A percentile compares a stretch with the other conserved stretches of the same genome.
Conservation (phyloP, 148 eudicot species). For the Fallopia convolvulus region DNA sequence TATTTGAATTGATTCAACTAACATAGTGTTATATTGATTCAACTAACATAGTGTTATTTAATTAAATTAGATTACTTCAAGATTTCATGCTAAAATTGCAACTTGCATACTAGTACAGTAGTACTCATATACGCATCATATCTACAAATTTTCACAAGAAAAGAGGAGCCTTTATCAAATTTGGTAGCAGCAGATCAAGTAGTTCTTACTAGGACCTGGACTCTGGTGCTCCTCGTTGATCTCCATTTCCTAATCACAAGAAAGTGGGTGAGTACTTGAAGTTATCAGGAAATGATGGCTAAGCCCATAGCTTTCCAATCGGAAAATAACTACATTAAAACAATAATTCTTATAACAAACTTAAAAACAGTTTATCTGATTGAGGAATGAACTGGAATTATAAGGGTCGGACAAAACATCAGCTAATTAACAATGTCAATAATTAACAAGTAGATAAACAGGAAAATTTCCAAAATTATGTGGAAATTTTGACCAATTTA, state of each 20-base stretch:
- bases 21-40: no score
- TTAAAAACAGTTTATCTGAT: not conserved
- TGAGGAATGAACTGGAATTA: not conserved
- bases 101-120: no score
- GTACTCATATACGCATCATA: not conserved
- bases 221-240: constrained; percentile 6
- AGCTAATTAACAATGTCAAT: not conserved
- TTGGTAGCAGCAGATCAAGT: not conserved
- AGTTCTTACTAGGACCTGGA: not conserved
- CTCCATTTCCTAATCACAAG: not conserved
- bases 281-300: not conserved
- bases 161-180: not conserved
- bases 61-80: no score
- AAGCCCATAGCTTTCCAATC: not conserved
- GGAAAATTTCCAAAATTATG: not conserved
- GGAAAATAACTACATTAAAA: not conserved
- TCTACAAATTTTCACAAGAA: not conserved
- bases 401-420: not conserved
- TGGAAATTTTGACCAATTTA: not conserved
- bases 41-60: no score
- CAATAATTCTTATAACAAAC: not conserved
- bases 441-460: not conserved
- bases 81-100: no score
- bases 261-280: not conserved
- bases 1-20: no score